Evolutionary conservation across 495 filamentous ascomycete genomes (phyloP).

Genomic region (Aspergillus conjunctus): DNA sequence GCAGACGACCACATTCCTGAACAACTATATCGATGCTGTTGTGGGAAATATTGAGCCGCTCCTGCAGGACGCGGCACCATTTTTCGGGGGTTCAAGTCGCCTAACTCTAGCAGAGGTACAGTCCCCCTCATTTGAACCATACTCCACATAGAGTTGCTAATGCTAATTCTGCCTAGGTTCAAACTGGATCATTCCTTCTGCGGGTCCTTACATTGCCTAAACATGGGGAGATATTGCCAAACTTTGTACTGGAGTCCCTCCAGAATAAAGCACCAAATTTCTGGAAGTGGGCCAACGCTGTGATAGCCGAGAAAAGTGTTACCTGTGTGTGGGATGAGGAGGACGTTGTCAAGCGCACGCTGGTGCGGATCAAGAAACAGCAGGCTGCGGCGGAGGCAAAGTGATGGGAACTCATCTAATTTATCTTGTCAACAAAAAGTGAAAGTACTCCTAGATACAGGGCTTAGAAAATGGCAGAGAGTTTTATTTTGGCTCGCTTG

Average conservation of each 20-base stretch:
- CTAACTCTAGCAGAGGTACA: slow-evolving; percentile 80
- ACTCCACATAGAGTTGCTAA: neutral
- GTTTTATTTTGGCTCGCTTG: too few relatives aligned
- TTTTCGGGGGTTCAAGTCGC: slow-evolving; percentile 74
- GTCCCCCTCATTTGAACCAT: neutral
- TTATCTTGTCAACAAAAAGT: too few relatives aligned
- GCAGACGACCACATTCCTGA: slow-evolving; percentile 47
- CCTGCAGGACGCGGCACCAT: slow-evolving; percentile 60
- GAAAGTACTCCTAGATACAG: too few relatives aligned
- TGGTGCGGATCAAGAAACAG: slow-evolving; percentile 19
- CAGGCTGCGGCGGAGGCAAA: neutral
- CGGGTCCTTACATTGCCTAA: slow-evolving; percentile 55
- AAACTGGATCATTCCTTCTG: slow-evolving; percentile 66
- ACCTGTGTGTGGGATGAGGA: slow-evolving; percentile 62
- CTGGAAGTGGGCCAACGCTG: slow-evolving; percentile 65
- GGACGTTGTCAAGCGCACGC: slow-evolving; percentile 21
- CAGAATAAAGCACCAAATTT: slow-evolving; percentile 63
- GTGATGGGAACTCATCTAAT: too few relatives aligned
- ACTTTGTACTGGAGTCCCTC: slow-evolving; percentile 51
- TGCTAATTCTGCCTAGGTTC: neutral
- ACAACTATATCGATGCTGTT: slow-evolving; percentile 34
- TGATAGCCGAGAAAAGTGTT: slow-evolving; percentile 65
- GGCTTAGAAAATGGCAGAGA: too few relatives aligned
- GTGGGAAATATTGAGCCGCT: slow-evolving; percentile 76
- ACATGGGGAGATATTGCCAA: slow-evolving; percentile 45